Evolutionary conservation across 2,329 filamentous ascomycete genomes (phyloP), one percentile per base, ranked within the genome.

Genomic region (Penicillium fuscoglaucum): DNA sequence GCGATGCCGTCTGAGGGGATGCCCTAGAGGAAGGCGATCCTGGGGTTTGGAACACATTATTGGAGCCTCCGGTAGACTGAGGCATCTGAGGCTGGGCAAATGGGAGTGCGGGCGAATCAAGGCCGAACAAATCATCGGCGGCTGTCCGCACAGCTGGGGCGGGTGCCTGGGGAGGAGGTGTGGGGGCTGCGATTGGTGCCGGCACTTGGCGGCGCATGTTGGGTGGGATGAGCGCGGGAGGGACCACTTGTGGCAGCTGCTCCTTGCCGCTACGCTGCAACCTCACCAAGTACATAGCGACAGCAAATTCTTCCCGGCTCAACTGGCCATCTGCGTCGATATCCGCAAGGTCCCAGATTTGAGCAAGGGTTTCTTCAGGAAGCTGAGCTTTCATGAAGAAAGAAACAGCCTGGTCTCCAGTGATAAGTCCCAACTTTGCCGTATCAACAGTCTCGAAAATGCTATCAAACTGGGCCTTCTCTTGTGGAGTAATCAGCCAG

Each of bases 291-390:
- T 96, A 96, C 93, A 99, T 97, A 53, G 95, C 93, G 47, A 99
- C 92, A 0, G 95, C 92, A 72, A 99, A 99, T 68, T 96, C 93
- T 66, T 99, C 95, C 67, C 86, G 87, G 47, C 84, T 92, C 57
- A 99, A 80, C 57, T 89, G 88, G 12, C 95, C 95, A 66, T 93
- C 90, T 8, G 91, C 95, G 70, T 91, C 91, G 75, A 97, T 91
- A 76, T 99, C 95, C 15, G 95, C 89, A 31, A 99, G 84, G 73
- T 99, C 95, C 95, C 95, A 99, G 63, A 99, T 96, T 68, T 96
- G 90, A 31, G 95, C 95, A 53, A 99, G 81, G 10, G 86, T 86
- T 68, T 97, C 93, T 72, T 98, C 93, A 0, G 91, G 86, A 15
- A 99, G 82, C 57, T 90, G 89, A 0, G 93, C 96, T 74, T 96